A percentile compares a stretch with the other conserved stretches of the same genome.
Conservation (phyloP, 2,329 filamentous ascomycete species). For the Diplodia sapinea region DNA sequence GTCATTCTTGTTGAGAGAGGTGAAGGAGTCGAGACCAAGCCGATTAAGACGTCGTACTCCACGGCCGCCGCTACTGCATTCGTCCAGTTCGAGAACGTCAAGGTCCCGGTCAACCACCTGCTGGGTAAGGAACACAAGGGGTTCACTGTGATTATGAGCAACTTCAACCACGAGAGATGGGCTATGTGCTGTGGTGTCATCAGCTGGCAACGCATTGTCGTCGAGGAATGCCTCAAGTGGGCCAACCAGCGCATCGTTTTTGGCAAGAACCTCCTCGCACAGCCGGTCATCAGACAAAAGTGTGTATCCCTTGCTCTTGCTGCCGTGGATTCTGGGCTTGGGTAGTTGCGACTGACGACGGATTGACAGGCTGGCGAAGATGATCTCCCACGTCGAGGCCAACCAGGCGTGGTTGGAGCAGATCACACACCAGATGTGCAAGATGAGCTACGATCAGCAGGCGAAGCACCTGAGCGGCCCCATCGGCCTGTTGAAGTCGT, state of each 20-base stretch:
- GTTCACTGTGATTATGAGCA: constrained; percentile 81
- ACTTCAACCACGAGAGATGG: constrained; percentile 88
- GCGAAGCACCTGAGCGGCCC: constrained; percentile 76
- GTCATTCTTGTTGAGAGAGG: constrained; percentile 77
- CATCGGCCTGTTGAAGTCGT: constrained; percentile 82
- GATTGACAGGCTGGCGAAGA: constrained; percentile 70
- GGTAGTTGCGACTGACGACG: not conserved
- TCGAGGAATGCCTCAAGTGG: constrained; percentile 89
- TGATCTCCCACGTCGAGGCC: constrained; percentile 83
- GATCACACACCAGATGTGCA: constrained; percentile 85
- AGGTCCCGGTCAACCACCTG: constrained; percentile 78
- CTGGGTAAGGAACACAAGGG: constrained; percentile 85
- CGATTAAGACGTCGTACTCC: constrained; percentile 83
- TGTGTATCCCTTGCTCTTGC: constrained; percentile 45
- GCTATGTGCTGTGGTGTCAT: constrained; percentile 72
- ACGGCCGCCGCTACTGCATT: constrained; percentile 78
- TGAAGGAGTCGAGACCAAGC: constrained; percentile 75
- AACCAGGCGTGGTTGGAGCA: constrained; percentile 85
- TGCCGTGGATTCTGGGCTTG: not conserved
- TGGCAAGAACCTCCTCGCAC: constrained; percentile 79
- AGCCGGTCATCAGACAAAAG: constrained; percentile 83
- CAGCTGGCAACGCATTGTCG: constrained; percentile 69
- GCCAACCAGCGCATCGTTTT: constrained; percentile 85
- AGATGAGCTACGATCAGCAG: constrained; percentile 81
- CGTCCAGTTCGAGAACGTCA: constrained; percentile 84